Evolutionary conservation across 257 asterid species (phyloP), one percentile per base, ranked within the genome.

Genomic region (Solanum stenotomum): DNA sequence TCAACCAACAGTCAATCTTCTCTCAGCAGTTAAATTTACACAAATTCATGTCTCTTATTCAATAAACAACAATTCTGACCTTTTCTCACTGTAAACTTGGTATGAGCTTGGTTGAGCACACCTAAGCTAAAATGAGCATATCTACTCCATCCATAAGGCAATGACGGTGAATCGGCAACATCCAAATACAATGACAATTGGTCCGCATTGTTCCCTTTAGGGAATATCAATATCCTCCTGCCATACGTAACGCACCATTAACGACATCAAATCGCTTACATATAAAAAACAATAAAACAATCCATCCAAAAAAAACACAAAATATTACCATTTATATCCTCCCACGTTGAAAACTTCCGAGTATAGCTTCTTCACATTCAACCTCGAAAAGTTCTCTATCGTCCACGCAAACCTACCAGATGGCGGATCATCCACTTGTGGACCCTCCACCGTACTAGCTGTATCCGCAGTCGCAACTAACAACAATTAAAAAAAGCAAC

Each of bases 271-370:
- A 82, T 31, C 79, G 3, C 38, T 56, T 6, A 75, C 29, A 10
- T 52, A 14, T 49, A 10, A 23, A 59, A 20, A 68, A 33, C 33
- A 16, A 85, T 25, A 31, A 38, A 72, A 35, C 34, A 87, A 78
- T 46, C 25, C 40, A 46, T 14, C 44, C 25, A 20, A 59, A 59
- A 35, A 61, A 3, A 61, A 35, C 4, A 49, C 25, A 68, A 37
- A 76, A 38, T 6, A 85, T 78, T 92, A 94, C 96, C 96, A 93
- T 88, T 92, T 91, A 77, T 90, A 90, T 27, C 91, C 94, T 34
- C 94, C 92, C 38, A 91, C 91, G 29, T 85, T 83, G 88, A 89
- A 94, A 71, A 85, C 56, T 40, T 89, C 94, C 44, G 96, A 94
- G 91, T 89, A 93, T 77, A 92, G 92, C 93, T 89, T 93, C 91